A percentile compares a stretch with the other conserved stretches of the same genome.
phyloP scores from a whole-genome alignment of 2,329 filamentous ascomycete species.

The Myriosclerotinia curreyana region DNA sequence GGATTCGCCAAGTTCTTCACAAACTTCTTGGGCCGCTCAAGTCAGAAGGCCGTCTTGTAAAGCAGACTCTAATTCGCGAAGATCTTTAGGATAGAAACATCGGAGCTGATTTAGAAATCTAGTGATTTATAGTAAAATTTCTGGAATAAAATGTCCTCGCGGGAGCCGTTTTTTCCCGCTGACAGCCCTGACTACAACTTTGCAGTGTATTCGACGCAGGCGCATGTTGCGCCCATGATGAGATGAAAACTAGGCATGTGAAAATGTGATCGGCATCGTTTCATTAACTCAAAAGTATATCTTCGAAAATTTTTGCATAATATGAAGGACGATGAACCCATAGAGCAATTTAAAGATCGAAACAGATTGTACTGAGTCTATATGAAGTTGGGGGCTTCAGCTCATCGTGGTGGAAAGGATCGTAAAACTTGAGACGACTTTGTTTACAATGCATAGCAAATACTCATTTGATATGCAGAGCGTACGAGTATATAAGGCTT shows the following conservation, averaged over 20 bases:
- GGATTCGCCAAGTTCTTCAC: constrained; percentile 22
- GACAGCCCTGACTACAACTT: neutral
- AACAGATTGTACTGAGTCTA: constrained; percentile 36
- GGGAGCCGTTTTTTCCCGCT: no score
- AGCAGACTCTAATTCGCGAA: constrained; percentile 31
- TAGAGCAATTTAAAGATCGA: constrained; percentile 38
- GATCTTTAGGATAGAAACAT: constrained; percentile 29
- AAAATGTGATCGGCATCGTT: constrained; percentile 14
- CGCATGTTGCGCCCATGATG: constrained; percentile 27
- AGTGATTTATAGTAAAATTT: neutral
- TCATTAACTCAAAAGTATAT: constrained; percentile 23
- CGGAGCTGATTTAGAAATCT: neutral
- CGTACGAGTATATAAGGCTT: neutral
- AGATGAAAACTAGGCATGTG: constrained; percentile 30
- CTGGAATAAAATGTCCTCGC: neutral
- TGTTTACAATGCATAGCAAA: neutral
- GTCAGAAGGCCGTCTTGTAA: constrained; percentile 27
- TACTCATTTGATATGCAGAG: neutral
- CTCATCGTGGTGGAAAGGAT: constrained; percentile 7
- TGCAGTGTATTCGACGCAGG: constrained; percentile 26
- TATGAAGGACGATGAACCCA: constrained; percentile 30
- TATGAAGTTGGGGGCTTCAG: constrained; percentile 20
- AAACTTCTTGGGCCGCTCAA: constrained; percentile 24
- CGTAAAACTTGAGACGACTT: neutral
- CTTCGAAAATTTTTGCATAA: constrained; percentile 23